A percentile compares a stretch with the other conserved stretches of the same genome.
phyloP scores from a whole-genome alignment of 2,329 filamentous ascomycete species.

The Metarhizium sp. region DNA sequence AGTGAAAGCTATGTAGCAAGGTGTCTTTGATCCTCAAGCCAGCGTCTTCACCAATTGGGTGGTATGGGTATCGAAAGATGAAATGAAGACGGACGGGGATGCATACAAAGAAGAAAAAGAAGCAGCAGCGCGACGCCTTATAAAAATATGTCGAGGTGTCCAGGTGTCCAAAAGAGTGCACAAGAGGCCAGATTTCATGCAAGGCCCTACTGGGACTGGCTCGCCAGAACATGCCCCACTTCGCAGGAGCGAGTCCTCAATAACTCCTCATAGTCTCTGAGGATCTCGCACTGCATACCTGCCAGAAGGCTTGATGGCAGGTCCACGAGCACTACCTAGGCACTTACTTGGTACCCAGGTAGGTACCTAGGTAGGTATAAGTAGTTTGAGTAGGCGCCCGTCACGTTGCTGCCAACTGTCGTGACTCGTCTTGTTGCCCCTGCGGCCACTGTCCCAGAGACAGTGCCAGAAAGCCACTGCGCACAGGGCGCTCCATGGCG shows the following conservation, averaged over 20 bases:
- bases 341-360: too few species aligned
- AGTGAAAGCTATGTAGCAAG: slow-evolving; percentile 16
- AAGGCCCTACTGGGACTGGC: slow-evolving; percentile 5
- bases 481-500: background rate
- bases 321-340: too few species aligned
- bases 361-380: too few species aligned
- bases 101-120: slow-evolving; percentile 5
- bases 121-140: slow-evolving; percentile 24
- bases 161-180: slow-evolving; percentile 30
- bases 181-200: slow-evolving; percentile 41
- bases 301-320: background rate
- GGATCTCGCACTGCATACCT: slow-evolving; percentile 1
- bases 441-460: background rate
- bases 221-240: slow-evolving; percentile 15
- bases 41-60: slow-evolving; percentile 17
- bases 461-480: background rate
- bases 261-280: background rate
- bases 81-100: slow-evolving; percentile 8
- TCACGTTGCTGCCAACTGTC: background rate
- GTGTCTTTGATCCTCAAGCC: slow-evolving; percentile 19
- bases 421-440: background rate
- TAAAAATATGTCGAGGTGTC: slow-evolving; percentile 26
- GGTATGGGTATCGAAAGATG: slow-evolving; percentile 18
- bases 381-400: too few species aligned
- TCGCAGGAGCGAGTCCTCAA: slow-evolving; percentile 14